Evolutionary conservation across 352 stramenopile species (phyloP), one percentile per base, ranked within the genome.

Genomic region (Plasmopara viticola): DNA sequence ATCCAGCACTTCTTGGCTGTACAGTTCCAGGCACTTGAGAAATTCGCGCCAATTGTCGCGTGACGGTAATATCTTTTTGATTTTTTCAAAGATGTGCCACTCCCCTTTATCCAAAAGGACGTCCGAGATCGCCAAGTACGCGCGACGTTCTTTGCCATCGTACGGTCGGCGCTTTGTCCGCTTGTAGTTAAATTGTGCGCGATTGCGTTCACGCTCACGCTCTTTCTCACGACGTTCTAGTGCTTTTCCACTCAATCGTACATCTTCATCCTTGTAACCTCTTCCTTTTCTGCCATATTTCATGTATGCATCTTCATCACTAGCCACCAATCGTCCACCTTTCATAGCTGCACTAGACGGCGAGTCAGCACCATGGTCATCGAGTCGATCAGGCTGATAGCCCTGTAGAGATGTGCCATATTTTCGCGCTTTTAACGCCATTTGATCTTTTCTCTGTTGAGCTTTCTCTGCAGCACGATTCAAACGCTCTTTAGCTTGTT

Each of bases 1-100:
- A n/a, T 82, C 78, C 12, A 99, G 61, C 42, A 99, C 92, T 66
- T 99, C 95, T 56, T 98, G 92, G 30, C 90, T 94, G 70, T 98
- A 99, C 18, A 99, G 70, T 64, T 99, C 96, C 10, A 99, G 70
- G 48, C 91, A 98, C 70, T 99, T 99, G 12, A 99, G 72, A 61
- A 99, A 99, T 72, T 99, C 96, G 17, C 84, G 81, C 83, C 97
- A 98, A 43, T 87, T 94, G 44, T 99, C 87, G 14, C 94, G 83
- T 33, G 89, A 93, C 28, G 86, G 79, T 29, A 98, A 64, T 51
- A 97, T 90, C 48, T 85, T 81, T 67, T 97, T 97, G 54, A 97
- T 95, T 38, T 90, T 89, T 56, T 97, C 87, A 44, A 99, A 98
- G 52, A 98, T 97, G 33, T 69, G 70, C 83, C 83, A 94, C 49